Base-by-base conservation (phyloP, 441 rosid species). In the Iberis amara region DNA sequence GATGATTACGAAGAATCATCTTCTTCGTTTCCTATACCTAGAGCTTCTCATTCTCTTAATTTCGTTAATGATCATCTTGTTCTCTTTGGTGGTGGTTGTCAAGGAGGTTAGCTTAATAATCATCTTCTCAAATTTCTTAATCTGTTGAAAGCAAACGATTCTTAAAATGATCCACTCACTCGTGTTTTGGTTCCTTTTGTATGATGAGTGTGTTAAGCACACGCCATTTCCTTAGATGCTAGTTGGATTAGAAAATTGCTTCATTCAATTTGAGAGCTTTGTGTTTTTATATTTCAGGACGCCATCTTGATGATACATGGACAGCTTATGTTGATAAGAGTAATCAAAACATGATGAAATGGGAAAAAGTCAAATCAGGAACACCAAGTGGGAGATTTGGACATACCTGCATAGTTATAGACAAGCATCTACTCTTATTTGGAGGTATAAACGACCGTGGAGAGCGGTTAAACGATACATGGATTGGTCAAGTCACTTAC, bases 251-350 rank as follows among this genome's bases (percentile, higher is more conserved):
- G 33, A 5, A 8, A 30, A 4, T 3, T 5, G 33, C 33, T 5
- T 30, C 33, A 5, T 30, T 30, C 6, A 7, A 30, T 3, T 30
- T 30, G 33, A 30, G 33, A 30, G 2, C 21, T 62, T 46, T 47
- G 35, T 35, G 38, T 47, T 31, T 47, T 7, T 40, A 24, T 62
- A 42, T 40, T 52, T 4, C 47, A 91, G 96, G 98, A 33, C 94
- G 95, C 11, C 94, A 92, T 82, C 89, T 85, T 31, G 98, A 92
- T 52, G 98, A 92, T 46, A 83, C 98, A 32, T 92, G 96, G 96
- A 76, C 78, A 36, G 83, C 94, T 30, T 75, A 76, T 39, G 59
- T 72, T 9, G 86, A 85, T 18, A 71, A 76, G 52, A 77, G 72
- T 36, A 73, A 75, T 18, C 76, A 24, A 11, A 75, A 69, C 39